Percentiles rank a stretch among this genome's conserved stretches.
These are phyloP conservation scores for Sordaria brevicollis DNA, from an alignment of 495 filamentous ascomycete species.

Conservation along the genomic window DNA sequence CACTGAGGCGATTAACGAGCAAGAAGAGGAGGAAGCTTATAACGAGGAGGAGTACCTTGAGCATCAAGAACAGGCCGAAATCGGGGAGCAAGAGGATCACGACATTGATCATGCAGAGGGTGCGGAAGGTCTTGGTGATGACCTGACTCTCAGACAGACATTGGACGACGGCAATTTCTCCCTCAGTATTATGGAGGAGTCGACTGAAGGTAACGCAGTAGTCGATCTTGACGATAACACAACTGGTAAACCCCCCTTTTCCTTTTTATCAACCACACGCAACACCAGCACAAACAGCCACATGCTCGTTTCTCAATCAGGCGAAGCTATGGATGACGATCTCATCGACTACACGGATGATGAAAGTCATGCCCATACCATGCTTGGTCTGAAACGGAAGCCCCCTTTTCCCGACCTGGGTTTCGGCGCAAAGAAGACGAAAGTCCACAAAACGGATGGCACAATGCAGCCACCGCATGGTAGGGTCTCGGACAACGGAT, in stretches of 20 bases:
- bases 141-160: neutral
- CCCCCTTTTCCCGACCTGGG: neutral
- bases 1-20: neutral
- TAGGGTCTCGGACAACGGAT: neutral
- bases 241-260: conserved; percentile 17
- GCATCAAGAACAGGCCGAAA: neutral
- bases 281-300: neutral
- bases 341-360: conserved; percentile 24
- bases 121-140: conserved; percentile 1
- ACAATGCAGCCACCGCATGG: neutral
- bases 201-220: neutral
- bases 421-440: neutral
- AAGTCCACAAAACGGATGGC: neutral
- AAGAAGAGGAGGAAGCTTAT: neutral
- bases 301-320: neutral
- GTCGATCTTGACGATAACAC: neutral
- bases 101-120: neutral
- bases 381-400: neutral
- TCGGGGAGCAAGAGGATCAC: neutral
- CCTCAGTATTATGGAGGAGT: neutral
- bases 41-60: neutral
- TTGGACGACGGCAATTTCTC: neutral
- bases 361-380: conserved; percentile 6
- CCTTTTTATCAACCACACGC: neutral
- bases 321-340: neutral